Base-by-base conservation (phyloP, 345 rosid species). In the Luvunga scandens region DNA sequence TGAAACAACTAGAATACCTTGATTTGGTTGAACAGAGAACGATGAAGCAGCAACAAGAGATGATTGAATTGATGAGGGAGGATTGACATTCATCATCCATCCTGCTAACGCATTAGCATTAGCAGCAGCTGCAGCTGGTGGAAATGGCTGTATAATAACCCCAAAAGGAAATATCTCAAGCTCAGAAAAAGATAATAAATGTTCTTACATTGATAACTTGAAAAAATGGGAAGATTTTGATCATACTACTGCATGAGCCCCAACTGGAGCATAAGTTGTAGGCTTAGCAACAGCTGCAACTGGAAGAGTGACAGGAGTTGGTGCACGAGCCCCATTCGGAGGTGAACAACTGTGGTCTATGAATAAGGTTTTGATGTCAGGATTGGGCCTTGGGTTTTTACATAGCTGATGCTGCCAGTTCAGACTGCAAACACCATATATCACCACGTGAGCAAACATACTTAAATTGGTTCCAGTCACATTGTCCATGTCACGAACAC, bases 331-430 rank as follows among this genome's bases (percentile, higher is more conserved):
- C 71, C 91, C 91, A 80, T 91, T 89, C 31, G 87, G 50, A 84
- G 93, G 91, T 0, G 89, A 70, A 67, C 95, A 91, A 38, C 83
- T 38, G 73, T 91, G 95, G 78, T 91, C 91, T 10, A 72, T 85
- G 69, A 89, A 91, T 75, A 91, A 74, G 73, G 95, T 91, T 82
- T 88, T 88, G 73, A 91, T 91, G 76, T 91, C 93, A 45, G 95
- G 93, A 73, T 89, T 89, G 18, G 91, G 61, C 90, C 93, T 89
- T 2, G 91, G 93, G 64, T 87, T 88, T 82, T 91, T 89, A 83
- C 95, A 91, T 25, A 89, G 83, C 83, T 88, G 91, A 80, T 91
- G 95, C 82, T 91, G 95, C 95, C 95, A 91, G 79, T 89, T 89
- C 88, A 91, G 86, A 71, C 95, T 91, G 83, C 68, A 75, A 31